A percentile compares a stretch with the other conserved stretches of the same genome.
phyloP scores from a whole-genome alignment of 176 grass and related monocot species.

The Oryza punctata region DNA sequence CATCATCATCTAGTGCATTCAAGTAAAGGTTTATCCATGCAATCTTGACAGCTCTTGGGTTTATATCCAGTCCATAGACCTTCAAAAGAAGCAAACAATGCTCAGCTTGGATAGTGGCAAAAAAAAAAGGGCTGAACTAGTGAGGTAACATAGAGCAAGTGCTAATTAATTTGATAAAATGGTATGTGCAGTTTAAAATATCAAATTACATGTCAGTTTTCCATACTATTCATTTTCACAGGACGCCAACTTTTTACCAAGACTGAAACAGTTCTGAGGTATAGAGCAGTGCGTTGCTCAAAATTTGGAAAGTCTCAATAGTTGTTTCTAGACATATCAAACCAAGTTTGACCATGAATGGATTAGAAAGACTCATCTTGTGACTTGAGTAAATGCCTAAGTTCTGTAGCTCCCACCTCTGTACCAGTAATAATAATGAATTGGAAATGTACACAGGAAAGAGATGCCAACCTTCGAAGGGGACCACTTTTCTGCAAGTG shows the following conservation, averaged over 20 bases:
- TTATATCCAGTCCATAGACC: constrained; percentile 98
- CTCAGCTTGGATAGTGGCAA: constrained; percentile 16
- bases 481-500: constrained; percentile 89
- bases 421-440: not conserved
- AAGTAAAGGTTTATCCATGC: constrained; percentile 97
- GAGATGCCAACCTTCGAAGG: constrained; percentile 69
- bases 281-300: not conserved
- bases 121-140: constrained; percentile 1
- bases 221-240: not conserved
- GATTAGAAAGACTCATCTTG: not conserved
- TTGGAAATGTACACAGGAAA: not conserved
- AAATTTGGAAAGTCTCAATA: no score
- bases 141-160: not conserved
- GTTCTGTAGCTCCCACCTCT: not conserved
- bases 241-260: not conserved
- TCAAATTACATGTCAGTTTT: not conserved
- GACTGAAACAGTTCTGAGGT: not conserved
- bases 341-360: not conserved
- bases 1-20: constrained; percentile 90
- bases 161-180: constrained; percentile 17
- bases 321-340: not conserved
- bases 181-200: not conserved
- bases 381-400: constrained; percentile 5
- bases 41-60: constrained; percentile 97
- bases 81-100: constrained; percentile 44